Evolutionary conservation across 805 yeast genomes (phyloP).

Genomic region (Ogataea zsoltii): DNA sequence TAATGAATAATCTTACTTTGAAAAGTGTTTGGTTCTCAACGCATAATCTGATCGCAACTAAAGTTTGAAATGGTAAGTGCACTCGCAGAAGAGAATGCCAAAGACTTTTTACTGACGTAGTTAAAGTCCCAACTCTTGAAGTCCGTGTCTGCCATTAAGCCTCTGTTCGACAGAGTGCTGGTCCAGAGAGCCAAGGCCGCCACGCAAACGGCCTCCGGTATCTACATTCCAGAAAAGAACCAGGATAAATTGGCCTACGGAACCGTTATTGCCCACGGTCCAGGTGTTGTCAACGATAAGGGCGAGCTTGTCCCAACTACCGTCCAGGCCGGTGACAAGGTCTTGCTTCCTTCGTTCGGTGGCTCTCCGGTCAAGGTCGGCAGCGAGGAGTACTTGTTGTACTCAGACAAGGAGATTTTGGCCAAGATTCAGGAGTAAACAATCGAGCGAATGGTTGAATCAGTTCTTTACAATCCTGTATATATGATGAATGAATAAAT

Average conservation of each 20-base stretch:
- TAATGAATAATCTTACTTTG: not conserved
- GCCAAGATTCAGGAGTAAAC: conserved; percentile 78
- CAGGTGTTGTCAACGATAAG: conserved; percentile 76
- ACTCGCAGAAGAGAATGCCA: too few species aligned
- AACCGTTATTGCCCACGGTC: conserved; percentile 91
- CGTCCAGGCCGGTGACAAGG: conserved; percentile 89
- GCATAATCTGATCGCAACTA: not conserved
- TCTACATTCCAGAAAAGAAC: conserved; percentile 93
- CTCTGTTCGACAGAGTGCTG: conserved; percentile 92
- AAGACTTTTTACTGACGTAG: not conserved
- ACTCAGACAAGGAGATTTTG: conserved; percentile 91
- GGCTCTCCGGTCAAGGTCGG: conserved; percentile 88
- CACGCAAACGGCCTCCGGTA: conserved; percentile 88
- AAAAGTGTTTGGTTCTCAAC: too few species aligned
- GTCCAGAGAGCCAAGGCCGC: conserved; percentile 94
- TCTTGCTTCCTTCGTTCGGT: conserved; percentile 91
- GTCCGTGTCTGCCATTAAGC: conserved; percentile 83
- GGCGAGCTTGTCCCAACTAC: conserved; percentile 74
- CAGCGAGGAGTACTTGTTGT: conserved; percentile 54
- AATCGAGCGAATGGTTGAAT: too few species aligned
- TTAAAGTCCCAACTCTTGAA: conserved; percentile 61
- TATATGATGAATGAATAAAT: not conserved
- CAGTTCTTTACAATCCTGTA: not conserved
- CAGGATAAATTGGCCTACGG: conserved; percentile 92
- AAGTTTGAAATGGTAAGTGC: not conserved